Evolutionary conservation across 768 basidiomycete species (phyloP), one percentile per base, ranked within the genome.

Genomic region (Fomitopsis serialis): DNA sequence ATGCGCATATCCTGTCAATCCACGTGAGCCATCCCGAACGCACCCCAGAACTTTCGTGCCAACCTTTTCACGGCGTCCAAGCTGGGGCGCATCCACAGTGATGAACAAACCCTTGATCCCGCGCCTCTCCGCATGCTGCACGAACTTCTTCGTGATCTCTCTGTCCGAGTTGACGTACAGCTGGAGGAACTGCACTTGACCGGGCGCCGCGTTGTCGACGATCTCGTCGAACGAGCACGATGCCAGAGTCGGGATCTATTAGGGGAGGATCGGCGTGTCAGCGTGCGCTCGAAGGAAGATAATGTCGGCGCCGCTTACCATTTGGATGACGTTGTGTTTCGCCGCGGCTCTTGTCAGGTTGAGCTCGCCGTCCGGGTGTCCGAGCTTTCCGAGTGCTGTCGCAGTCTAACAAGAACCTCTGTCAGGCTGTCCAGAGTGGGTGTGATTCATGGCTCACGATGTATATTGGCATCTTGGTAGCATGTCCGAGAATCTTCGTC

Each of bases 141-240:
- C 90, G 48, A 93, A 82, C 54, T 84, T 81, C 68, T 87, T 84
- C 5, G 95, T 97, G 55, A 92, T 82, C 27, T 77, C 78, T 13
- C 92, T 80, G 65, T 98, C 92, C 60, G 85, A 85, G 55, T 58
- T 58, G 25, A 53, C 48, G 50, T 45, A 91, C 76, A 98, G 71
- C 68, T 98, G 96, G 48, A 97, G 68, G 68, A 94, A 94, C 64
- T 89, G 89, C 3, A 81, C 74, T 70, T 98, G 95, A 1, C 78
- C 82, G 3, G 87, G 85, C 40, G 78, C 70, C 12, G 92, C 88
- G 0, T 83, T 89, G 65, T 96, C 88, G n/a, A 97, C 77, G 47
- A 98, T 82, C 67, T 98, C 93, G 65, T 98, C 94, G 68, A 98
- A 97, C 0, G 92, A 90, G 68, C 94, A 98, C 0, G 91, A 94